Conservation (phyloP, 164 flowering plant genomes). For the Stephania japonica region DNA sequence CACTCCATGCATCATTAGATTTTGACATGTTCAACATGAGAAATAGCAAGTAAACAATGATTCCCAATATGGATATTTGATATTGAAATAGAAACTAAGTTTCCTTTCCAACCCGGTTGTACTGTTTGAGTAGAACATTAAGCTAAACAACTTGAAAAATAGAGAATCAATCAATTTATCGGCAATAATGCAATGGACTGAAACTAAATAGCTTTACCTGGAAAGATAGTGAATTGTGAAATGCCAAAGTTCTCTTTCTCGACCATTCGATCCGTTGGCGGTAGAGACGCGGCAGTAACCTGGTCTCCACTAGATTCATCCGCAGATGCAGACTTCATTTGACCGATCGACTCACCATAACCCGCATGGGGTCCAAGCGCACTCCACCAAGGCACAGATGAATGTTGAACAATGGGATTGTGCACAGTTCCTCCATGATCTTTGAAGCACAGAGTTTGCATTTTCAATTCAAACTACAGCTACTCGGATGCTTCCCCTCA, state of each 20-base stretch:
- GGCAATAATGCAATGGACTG: neutral
- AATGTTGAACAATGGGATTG: slow-evolving; percentile 30
- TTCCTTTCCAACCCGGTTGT: neutral
- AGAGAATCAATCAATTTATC: neutral
- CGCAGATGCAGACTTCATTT: slow-evolving; percentile 23
- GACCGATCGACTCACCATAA: slow-evolving; percentile 32
- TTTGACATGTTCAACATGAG: no score
- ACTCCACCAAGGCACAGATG: slow-evolving; percentile 43
- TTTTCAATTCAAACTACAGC: slow-evolving; percentile 10
- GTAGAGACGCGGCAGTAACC: slow-evolving; percentile 14
- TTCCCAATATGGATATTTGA: neutral
- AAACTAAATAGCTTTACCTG: slow-evolving; percentile 35
- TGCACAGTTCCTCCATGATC: slow-evolving; percentile 37
- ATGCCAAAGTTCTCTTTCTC: slow-evolving; percentile 20
- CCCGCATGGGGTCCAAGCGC: slow-evolving; percentile 32
- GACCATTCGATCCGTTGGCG: slow-evolving; percentile 15
- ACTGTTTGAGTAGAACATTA: neutral
- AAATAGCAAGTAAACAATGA: neutral
- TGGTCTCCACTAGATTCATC: slow-evolving; percentile 29
- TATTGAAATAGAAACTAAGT: neutral
- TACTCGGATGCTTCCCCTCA: neutral
- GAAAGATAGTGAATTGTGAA: slow-evolving; percentile 38
- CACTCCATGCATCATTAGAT: no score
- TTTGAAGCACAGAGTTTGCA: slow-evolving; percentile 42
- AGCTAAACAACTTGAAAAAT: neutral